phyloP scores from a whole-genome alignment of 2,329 filamentous ascomycete genomes.

The Sclerotinia borealis region DNA sequence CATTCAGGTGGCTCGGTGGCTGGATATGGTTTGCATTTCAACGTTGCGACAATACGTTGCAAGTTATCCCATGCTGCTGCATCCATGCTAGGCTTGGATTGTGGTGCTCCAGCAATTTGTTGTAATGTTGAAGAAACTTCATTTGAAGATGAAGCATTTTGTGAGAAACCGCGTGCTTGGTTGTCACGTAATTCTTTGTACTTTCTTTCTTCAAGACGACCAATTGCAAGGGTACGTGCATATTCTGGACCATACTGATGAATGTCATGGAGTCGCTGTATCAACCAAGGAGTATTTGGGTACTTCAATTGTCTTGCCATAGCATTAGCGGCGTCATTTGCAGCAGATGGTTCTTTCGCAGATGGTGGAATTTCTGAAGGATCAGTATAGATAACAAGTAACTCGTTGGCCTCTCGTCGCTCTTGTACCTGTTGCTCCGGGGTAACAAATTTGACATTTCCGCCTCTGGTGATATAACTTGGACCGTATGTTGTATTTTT shows the following conservation, averaged over 20 bases:
- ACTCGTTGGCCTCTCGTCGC: conserved; percentile 51
- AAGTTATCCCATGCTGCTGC: conserved; percentile 21
- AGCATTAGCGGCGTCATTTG: conserved; percentile 11
- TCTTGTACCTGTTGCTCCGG: conserved; percentile 50
- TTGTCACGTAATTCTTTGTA: conserved; percentile 16
- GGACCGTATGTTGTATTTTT: conserved; percentile 37
- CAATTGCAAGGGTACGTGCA: conserved; percentile 19
- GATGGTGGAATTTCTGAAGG: conserved; percentile 31
- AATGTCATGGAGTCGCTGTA: conserved; percentile 29
- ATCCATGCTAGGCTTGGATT: conserved; percentile 16
- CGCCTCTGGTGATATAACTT: conserved; percentile 51
- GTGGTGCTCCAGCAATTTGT: conserved; percentile 15
- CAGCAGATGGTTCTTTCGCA: conserved; percentile 29
- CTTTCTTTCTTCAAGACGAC: conserved; percentile 16
- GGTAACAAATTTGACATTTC: conserved; percentile 45
- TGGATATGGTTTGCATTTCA: conserved; percentile 44
- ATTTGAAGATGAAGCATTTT: conserved; percentile 10
- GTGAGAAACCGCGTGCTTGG: conserved; percentile 3
- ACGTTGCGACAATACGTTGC: conserved; percentile 29
- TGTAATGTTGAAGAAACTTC: conserved; percentile 18
- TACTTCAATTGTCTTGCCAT: conserved; percentile 20
- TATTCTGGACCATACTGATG: conserved; percentile 27
- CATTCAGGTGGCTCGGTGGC: conserved; percentile 47
- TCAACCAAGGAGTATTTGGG: conserved; percentile 27
- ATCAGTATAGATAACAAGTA: conserved; percentile 44